Conservation (phyloP, 305 asterid species). For the Lippia alba region DNA sequence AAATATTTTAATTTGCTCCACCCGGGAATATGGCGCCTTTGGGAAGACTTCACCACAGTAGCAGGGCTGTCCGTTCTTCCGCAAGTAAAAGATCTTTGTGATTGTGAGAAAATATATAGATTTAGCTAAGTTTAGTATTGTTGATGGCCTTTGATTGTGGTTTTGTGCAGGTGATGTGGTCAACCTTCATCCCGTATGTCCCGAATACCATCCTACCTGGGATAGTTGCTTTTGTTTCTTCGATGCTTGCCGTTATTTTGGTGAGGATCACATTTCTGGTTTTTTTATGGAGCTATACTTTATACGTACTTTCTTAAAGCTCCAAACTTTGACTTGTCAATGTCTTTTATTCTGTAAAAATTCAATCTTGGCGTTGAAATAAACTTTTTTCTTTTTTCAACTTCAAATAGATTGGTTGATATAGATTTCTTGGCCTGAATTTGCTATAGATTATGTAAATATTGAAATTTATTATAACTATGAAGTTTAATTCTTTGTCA, state of each 20-base stretch:
- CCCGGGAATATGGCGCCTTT: constrained; percentile 68
- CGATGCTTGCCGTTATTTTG: constrained; percentile 68
- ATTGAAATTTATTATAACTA: constrained; percentile 18
- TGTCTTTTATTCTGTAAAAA: no score
- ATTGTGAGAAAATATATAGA: constrained; percentile 21
- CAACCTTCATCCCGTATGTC: constrained; percentile 89
- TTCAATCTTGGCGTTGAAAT: no score
- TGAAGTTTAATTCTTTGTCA: constrained; percentile 34
- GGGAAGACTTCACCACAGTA: constrained; percentile 94
- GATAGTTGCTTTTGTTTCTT: constrained; percentile 55
- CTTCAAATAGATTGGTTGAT: constrained; percentile 9
- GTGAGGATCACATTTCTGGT: constrained; percentile 48
- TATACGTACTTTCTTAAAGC: background rate
- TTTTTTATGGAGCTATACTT: background rate
- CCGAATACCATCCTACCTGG: constrained; percentile 91
- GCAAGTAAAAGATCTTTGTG: constrained; percentile 54
- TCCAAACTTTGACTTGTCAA: no score
- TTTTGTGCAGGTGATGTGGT: constrained; percentile 92
- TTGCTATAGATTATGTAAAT: background rate
- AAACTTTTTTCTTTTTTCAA: background rate
- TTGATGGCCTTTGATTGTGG: constrained; percentile 16
- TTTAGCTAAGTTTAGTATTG: background rate
- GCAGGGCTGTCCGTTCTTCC: constrained; percentile 90
- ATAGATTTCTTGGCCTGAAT: constrained; percentile 12
- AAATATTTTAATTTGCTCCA: constrained; percentile 72